Evolutionary conservation across 139 green algal species (phyloP), one percentile per base, ranked within the genome.

Genomic region (Astrephomene gubernaculifera): DNA sequence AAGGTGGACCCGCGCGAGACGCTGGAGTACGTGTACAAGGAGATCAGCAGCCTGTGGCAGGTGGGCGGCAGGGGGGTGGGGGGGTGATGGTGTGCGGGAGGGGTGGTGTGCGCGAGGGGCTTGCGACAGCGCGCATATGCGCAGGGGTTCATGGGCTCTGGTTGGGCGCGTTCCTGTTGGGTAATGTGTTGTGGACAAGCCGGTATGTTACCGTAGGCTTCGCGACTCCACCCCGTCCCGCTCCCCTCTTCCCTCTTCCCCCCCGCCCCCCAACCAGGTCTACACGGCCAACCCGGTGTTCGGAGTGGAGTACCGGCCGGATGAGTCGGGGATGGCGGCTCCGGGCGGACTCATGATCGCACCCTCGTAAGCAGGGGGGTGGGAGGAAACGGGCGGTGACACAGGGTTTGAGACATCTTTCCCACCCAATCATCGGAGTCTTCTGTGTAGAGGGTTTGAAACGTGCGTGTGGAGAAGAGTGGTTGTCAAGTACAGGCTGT

Each of bases 21-120:
- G 4, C 57, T 95, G 85, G 88, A 93, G 44, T 93, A 95, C 45
- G 89, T 95, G n/a, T 89, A 83, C 88, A 94, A 94, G 82, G 93
- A 96, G 85, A 90, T 95, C 45, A 86, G 71, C 68, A 86, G 81
- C 27, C 70, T 96, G 43, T 93, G 87, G 87, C 82, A 94, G 89
- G 90, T 92, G 60, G 27, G 70, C 31, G 35, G n/a, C 14, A 33
- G 27, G 39, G 5, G 29, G 29, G 63, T 70, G 63, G 63, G 7
- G 63, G 6, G 17, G 17, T 70, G 4, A 29, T 70, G 17, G 25
- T 4, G 29, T 36, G 63, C 5, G 63, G 29, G n/a, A 4, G 29
- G 3, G n/a, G 63, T 8, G 3, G 14, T 70, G 17, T 57, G 49
- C 49, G n/a, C n/a, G n/a, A n/a, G n/a, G n/a, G n/a, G n/a, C n/a